Percentiles rank a stretch among this genome's conserved stretches.
These are phyloP conservation scores for Wickerhamomyces pijperi DNA, from an alignment of 805 yeast species.

Conservation along the genomic window DNA sequence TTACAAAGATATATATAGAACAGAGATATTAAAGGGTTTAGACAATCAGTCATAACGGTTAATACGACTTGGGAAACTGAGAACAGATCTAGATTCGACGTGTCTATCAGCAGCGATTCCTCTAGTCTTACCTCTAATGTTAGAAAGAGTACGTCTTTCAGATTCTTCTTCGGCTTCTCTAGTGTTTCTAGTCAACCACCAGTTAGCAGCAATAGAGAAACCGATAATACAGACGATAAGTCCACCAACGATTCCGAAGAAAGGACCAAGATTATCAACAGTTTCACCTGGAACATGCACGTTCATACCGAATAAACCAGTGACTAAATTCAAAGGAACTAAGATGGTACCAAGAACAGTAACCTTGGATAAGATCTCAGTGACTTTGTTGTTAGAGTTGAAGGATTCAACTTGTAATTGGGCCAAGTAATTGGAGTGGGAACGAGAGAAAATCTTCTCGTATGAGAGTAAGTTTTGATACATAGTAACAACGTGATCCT, in stretches of 20 bases:
- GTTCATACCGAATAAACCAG: slow-evolving; percentile 95
- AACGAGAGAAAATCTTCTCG: slow-evolving; percentile 86
- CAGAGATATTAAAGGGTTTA: too few species aligned
- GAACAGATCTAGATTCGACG: slow-evolving; percentile 18
- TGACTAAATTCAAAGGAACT: slow-evolving; percentile 80
- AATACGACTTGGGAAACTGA: slow-evolving; percentile 15
- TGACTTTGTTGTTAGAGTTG: slow-evolving; percentile 72
- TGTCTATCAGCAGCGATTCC: slow-evolving; percentile 10
- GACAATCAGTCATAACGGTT: slow-evolving; percentile 15
- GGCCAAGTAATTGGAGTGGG: slow-evolving; percentile 87
- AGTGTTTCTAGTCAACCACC: slow-evolving; percentile 26
- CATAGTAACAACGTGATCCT: slow-evolving; percentile 95
- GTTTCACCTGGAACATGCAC: slow-evolving; percentile 72
- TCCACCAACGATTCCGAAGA: slow-evolving; percentile 53
- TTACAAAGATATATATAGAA: too few species aligned
- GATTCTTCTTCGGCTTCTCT: slow-evolving; percentile 19
- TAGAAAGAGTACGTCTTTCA: slow-evolving; percentile 23
- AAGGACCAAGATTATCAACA: slow-evolving; percentile 43
- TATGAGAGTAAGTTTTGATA: slow-evolving; percentile 80
- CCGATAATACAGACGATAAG: slow-evolving; percentile 29
- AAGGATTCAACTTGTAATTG: slow-evolving; percentile 90
- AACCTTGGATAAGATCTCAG: slow-evolving; percentile 80
- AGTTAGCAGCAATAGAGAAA: slow-evolving; percentile 30
- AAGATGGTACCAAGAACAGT: slow-evolving; percentile 84
- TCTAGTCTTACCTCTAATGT: slow-evolving; percentile 10